These are phyloP conservation scores for Erodium chrysanthum DNA, from an alignment of 441 rosid species.

Conservation along the genomic window DNA sequence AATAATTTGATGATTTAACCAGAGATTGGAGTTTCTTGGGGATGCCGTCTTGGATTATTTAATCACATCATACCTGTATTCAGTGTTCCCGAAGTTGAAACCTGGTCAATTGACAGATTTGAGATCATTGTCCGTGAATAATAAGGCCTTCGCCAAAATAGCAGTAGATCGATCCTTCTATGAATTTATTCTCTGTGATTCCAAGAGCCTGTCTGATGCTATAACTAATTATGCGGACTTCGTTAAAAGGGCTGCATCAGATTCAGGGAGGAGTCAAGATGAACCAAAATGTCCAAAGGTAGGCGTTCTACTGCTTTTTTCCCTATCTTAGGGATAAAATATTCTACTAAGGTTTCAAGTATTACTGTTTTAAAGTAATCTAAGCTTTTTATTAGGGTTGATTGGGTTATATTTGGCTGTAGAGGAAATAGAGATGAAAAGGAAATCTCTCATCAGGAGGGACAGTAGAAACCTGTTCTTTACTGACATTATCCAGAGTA, in stretches of 20 bases:
- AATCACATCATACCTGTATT: slow-evolving; percentile 74
- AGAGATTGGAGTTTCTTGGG: slow-evolving; percentile 98
- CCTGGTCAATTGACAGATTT: slow-evolving; percentile 95
- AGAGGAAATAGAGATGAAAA: background rate
- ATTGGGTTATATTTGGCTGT: background rate
- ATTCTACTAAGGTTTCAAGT: background rate
- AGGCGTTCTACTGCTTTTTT: slow-evolving; percentile 6
- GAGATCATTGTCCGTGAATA: slow-evolving; percentile 73
- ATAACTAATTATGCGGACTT: slow-evolving; percentile 49
- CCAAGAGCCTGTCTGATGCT: slow-evolving; percentile 43
- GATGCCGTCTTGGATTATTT: slow-evolving; percentile 94
- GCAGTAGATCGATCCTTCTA: slow-evolving; percentile 57
- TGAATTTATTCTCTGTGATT: slow-evolving; percentile 53
- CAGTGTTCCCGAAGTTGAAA: slow-evolving; percentile 72
- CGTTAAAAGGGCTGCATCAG: slow-evolving; percentile 25
- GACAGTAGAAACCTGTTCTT: background rate
- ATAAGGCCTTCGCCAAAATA: slow-evolving; percentile 69
- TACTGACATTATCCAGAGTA: background rate
- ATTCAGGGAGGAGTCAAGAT: slow-evolving; percentile 26
- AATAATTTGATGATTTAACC: slow-evolving; percentile 24
- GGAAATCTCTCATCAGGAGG: background rate
- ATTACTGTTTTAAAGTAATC: background rate
- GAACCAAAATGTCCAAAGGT: slow-evolving; percentile 94
- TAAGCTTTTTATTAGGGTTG: background rate
- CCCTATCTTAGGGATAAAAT: background rate